These are phyloP conservation scores for Tuber magnatum DNA, from an alignment of 495 filamentous ascomycete species.

Conservation along the genomic window DNA sequence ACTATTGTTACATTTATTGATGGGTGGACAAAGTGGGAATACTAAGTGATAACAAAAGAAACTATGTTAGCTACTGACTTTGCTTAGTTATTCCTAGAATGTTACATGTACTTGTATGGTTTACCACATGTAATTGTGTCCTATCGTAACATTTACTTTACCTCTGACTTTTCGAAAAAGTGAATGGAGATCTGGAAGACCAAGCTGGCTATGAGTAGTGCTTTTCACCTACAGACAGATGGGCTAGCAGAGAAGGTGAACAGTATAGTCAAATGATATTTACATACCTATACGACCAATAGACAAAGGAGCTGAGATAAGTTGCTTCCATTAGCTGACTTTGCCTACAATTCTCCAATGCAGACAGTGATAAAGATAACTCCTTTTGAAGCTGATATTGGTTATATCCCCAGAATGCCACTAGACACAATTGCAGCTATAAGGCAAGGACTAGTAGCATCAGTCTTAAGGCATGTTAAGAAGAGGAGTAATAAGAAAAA, in stretches of 20 bases:
- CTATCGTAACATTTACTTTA: conserved; percentile 10
- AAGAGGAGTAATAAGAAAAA: neutral
- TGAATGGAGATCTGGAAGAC: neutral
- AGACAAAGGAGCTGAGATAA: neutral
- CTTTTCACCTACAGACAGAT: conserved; percentile 12
- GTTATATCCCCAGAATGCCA: conserved; percentile 5
- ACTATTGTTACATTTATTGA: too few species aligned
- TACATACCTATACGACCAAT: neutral
- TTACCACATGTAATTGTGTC: too few species aligned
- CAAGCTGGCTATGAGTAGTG: neutral
- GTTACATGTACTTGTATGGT: too few species aligned
- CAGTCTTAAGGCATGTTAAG: too few species aligned
- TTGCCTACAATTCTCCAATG: conserved; percentile 4
- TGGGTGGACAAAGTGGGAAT: too few species aligned
- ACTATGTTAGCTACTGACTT: too few species aligned
- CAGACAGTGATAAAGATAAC: conserved; percentile 5
- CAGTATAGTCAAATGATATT: conserved; percentile 5
- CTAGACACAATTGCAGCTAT: neutral
- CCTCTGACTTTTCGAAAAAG: neutral
- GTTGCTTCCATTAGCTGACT: conserved; percentile 7
- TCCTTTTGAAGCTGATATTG: conserved; percentile 13
- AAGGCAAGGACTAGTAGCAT: neutral
- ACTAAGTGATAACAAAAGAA: too few species aligned
- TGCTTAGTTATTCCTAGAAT: too few species aligned
- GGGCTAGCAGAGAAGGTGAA: neutral